These are phyloP conservation scores for Pseudognaphalium luteoalbum DNA, from an alignment of 129 eudicot species.

Conservation along the genomic window DNA sequence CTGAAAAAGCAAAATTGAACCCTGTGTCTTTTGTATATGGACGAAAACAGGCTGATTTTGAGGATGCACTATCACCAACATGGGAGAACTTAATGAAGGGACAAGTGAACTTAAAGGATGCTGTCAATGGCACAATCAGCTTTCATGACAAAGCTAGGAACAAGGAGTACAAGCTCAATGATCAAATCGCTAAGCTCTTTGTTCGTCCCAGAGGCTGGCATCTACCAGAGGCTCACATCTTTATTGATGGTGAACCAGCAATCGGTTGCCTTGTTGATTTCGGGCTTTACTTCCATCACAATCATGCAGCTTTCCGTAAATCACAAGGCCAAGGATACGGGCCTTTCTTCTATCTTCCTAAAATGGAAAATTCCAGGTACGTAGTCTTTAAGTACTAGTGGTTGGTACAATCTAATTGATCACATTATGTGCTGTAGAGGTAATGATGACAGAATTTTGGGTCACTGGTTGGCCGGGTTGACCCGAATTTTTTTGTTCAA, in stretches of 20 bases:
- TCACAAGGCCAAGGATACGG: conserved; percentile 77
- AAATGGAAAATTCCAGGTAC: conserved; percentile 85
- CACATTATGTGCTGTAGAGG: not conserved
- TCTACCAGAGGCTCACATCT: conserved; percentile 86
- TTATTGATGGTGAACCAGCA: conserved; percentile 87
- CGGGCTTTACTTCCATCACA: conserved; percentile 87
- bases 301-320: conserved; percentile 56
- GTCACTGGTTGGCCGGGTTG: not conserved
- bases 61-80: conserved; percentile 86
- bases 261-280: conserved; percentile 87
- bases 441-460: not conserved
- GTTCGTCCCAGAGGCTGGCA: conserved; percentile 99
- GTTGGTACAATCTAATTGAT: not conserved
- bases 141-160: conserved; percentile 79
- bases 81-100: conserved; percentile 95
- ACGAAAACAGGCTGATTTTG: conserved; percentile 80
- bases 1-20: too few species aligned
- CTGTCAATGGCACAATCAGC: conserved; percentile 79
- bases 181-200: conserved; percentile 73
- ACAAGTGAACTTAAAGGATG: conserved; percentile 87
- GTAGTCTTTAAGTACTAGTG: not conserved
- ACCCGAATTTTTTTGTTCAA: too few species aligned
- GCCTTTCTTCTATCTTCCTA: conserved; percentile 95
- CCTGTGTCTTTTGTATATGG: not conserved
- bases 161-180: conserved; percentile 74